These are phyloP conservation scores for Plantago coronopus DNA, from an alignment of 305 asterid genomes.

Conservation along the genomic window DNA sequence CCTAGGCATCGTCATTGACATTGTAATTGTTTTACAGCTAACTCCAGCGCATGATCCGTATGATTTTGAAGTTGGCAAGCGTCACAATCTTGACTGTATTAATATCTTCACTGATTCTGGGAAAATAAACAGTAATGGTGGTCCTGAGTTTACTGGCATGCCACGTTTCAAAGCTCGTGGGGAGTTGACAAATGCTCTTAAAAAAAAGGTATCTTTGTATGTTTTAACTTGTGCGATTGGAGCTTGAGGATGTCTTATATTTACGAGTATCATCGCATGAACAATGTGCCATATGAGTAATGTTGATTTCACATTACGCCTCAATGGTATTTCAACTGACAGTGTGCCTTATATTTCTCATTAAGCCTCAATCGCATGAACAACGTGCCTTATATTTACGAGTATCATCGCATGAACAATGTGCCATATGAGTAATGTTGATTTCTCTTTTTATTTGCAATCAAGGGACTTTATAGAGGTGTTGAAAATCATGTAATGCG, in stretches of 20 bases:
- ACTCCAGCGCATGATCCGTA: constrained; percentile 90
- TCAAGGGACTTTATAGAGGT: constrained; percentile 60
- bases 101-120: constrained; percentile 86
- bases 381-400: background rate
- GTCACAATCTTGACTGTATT: constrained; percentile 59
- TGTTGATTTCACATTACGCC: constrained; percentile 48
- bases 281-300: background rate
- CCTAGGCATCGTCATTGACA: constrained; percentile 18
- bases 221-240: background rate
- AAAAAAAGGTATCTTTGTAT: constrained; percentile 32
- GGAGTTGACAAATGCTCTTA: constrained; percentile 45
- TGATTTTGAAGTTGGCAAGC: constrained; percentile 85
- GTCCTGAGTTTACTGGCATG: constrained; percentile 44
- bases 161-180: constrained; percentile 59
- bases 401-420: background rate
- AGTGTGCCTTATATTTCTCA: no score
- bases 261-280: background rate
- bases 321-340: constrained; percentile 85
- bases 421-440: background rate
- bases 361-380: no score
- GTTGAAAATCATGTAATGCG: constrained; percentile 77
- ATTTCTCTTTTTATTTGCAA: constrained; percentile 5
- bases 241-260: background rate
- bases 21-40: constrained; percentile 44
- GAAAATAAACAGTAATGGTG: constrained; percentile 65